Base-by-base conservation (phyloP, 805 yeast species). In the Wickerhamia fluorescens region DNA sequence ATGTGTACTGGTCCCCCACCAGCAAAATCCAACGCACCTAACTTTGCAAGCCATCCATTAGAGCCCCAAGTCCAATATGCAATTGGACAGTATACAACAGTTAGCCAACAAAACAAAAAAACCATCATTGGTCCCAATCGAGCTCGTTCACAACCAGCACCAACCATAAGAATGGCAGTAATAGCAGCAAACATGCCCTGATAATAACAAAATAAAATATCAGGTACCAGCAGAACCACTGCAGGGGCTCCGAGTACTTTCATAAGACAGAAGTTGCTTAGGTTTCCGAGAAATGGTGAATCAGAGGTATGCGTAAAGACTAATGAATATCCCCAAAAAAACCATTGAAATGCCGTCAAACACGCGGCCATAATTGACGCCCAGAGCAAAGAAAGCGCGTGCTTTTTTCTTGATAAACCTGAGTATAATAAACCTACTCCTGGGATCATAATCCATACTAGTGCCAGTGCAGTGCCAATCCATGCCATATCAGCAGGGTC, bases 1-100 rank as follows among this genome's bases (percentile, higher is more conserved):
- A 84, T 85, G 64, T 92, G 98, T 36, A 92, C 97, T 37, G 97
- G 96, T 40, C 96, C 96, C 52, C 97, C 97, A 52, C 98, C 98
- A 14, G 98, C 98, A 52, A 84, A 92, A 65, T 92, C 98, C 37
- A 86, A 71, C 20, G 88, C 79, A 41, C 96, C 97, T 31, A 89
- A 68, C 26, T 60, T 58, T 32, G 68, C 72, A 41, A 89, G 69
- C 98, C 97, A 92, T 30, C 98, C 98, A 34, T 72, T 72, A 15
- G 79, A 73, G 57, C 89, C 89, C 98, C 98, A 92, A 15, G 95
- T 83, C 97, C 97, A 89, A 63, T 80, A 82, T 11, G 97, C 98
- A 56, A 82, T 71, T 32, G 96, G 96, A 58, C 94, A 81, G 71
- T 92, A 92, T 25, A 92, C 98, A 26, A 92, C 73, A 7, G 97